Evolutionary conservation across 169 alveolate species (phyloP), one percentile per base, ranked within the genome.

Genomic region (Plasmodium ovale): DNA sequence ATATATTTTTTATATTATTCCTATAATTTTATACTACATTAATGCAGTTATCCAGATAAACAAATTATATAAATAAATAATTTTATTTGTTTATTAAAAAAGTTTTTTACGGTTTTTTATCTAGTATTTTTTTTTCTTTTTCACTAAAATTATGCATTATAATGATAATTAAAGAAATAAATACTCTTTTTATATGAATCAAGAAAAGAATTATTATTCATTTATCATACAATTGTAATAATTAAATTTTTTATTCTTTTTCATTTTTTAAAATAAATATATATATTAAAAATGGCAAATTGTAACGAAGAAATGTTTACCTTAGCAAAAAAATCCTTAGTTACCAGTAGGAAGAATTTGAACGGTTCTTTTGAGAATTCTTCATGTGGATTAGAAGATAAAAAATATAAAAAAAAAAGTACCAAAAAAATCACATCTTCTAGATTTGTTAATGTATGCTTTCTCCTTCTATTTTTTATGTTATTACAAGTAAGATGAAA

Each of bases 401-500:
- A 65, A 3, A 25, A 65, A 37, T 10, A 5, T 65, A 65, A 37
- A 39, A 47, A 49, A 65, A 35, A 65, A 29, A 25, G 42, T 65
- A 49, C 27, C 1, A 65, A 47, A 6, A 65, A 65, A 19, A 7
- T 65, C 54, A 16, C 3, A 37, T 27, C 73, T 4, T 27, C 27
- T 25, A 33, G 73, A 39, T 6, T n/a, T 65, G 35, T 25, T 16
- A n/a, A 37, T 65, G 73, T 47, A 25, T 27, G 29, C 10, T 37
- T 65, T 31, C 54, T 65, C 29, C 19, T 12, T 27, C 33, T 65
- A 65, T 37, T 65, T 12, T 65, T 9, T 65, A 33, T 37, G 29
- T 29, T 65, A 65, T 47, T 65, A 21, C 23, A 65, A 47, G 73
- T 65, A 65, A n/a, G 59, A 37, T 39, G 19, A 31, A 47, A 65